These are phyloP conservation scores for Plasmodium relictum DNA, from an alignment of 169 alveolate genomes.

Conservation along the genomic window DNA sequence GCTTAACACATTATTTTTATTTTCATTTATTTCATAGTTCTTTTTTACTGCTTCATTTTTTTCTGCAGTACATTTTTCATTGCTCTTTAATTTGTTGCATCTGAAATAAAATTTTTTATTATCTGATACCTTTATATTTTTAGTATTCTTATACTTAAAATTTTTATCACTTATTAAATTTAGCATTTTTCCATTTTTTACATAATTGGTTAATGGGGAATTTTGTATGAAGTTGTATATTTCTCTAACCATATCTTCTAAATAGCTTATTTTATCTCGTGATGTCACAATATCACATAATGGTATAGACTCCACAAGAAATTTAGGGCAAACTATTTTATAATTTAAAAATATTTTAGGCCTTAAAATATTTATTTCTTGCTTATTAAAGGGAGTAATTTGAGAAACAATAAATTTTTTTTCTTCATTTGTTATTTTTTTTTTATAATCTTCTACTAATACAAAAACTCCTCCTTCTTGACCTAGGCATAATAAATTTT, in stretches of 20 bases:
- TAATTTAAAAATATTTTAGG: slow-evolving; percentile 64
- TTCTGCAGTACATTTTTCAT: neutral
- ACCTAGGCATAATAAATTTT: slow-evolving; percentile 40
- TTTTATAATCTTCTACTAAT: slow-evolving; percentile 24
- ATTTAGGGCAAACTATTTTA: slow-evolving; percentile 39
- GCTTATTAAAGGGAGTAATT: slow-evolving; percentile 33
- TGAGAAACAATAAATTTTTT: neutral
- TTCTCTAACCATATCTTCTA: slow-evolving; percentile 65
- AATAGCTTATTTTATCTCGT: slow-evolving; percentile 26
- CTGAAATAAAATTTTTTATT: neutral
- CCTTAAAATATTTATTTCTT: slow-evolving; percentile 42
- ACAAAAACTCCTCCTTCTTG: slow-evolving; percentile 63
- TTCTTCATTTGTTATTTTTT: neutral
- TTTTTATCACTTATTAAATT: neutral
- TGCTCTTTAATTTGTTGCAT: neutral
- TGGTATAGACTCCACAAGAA: slow-evolving; percentile 26
- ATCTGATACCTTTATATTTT: neutral
- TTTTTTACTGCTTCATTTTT: neutral
- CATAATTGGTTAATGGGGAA: neutral
- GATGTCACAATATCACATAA: slow-evolving; percentile 34
- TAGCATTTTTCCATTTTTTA: neutral
- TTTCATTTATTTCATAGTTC: neutral
- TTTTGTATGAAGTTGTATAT: slow-evolving; percentile 44
- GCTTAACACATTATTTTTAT: neutral
- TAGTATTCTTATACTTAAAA: neutral